Evolutionary conservation across 2,329 filamentous ascomycete species (phyloP), one percentile per base, ranked within the genome.

Genomic region (Xylariaceae sp.): DNA sequence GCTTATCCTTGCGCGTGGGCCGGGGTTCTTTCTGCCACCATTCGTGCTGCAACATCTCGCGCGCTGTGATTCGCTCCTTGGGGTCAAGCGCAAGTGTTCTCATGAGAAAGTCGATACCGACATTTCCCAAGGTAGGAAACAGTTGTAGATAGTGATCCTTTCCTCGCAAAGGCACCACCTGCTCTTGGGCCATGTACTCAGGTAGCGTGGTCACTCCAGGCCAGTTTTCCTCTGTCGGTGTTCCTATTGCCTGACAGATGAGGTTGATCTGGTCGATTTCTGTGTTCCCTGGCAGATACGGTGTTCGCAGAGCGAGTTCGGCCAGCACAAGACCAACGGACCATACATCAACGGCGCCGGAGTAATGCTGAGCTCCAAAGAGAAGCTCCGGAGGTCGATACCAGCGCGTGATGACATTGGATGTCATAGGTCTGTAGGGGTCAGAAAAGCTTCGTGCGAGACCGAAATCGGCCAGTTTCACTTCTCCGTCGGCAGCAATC

Each of bases 391-490:
- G 91, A 0, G 94, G 91, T 1, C 92, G 82, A 74, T 97, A 99
- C 90, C 94, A 99, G 57, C 90, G 84, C 15, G 94, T 99, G 68
- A 99, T 95, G 57, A 96, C 92, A 63, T 94, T 90, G 63, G 85
- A 84, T 1, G 92, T 96, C 94, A 99, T 99, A 59, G 80, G 79
- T 48, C 83, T 76, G 62, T 90, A 89, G 0, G 94, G 92, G 67
- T 99, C 94, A 7, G 90, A 86, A 67, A 96, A 96, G 53, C 80
- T 82, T 55, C 94, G 79, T 6, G 94, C 94, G 32, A 99, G 83
- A 77, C 94, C 94, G 62, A 99, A 99, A 86, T 99, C 94, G 33
- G 92, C 94, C 44, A 99, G 82, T 69, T 97, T 97, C 64, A 99
- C 83, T 64, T 92, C 89, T 43, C 94, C 92, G 66, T 96, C 89